phyloP scores from a whole-genome alignment of 208 protist genomes.

The Leishmania turanica region DNA sequence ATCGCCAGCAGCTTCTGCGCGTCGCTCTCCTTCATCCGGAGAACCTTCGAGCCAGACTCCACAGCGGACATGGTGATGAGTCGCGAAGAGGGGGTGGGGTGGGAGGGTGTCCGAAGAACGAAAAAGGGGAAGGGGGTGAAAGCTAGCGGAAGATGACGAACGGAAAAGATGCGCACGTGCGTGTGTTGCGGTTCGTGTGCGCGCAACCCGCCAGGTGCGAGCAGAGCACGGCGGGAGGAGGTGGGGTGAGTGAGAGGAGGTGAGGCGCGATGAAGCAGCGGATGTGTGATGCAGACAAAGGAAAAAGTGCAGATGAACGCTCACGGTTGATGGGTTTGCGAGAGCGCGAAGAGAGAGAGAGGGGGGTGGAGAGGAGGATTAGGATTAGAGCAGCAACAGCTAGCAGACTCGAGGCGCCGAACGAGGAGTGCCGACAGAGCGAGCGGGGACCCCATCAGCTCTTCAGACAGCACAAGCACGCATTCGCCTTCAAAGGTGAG shows the following conservation, averaged over 20 bases:
- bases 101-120: neutral
- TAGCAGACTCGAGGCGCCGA: neutral
- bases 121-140: neutral
- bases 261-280: neutral
- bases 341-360: neutral
- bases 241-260: neutral
- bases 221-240: neutral
- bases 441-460: neutral
- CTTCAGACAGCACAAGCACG: neutral
- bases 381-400: neutral
- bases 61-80: constrained; percentile 61
- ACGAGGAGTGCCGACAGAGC: neutral
- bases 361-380: neutral
- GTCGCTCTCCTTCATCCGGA: constrained; percentile 91
- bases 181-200: neutral
- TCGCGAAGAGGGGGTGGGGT: neutral
- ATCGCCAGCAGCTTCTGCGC: constrained; percentile 97
- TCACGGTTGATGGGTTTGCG: neutral
- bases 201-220: neutral
- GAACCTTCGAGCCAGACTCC: constrained; percentile 73
- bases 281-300: neutral
- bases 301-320: neutral
- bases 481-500: constrained; percentile 36
- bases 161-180: neutral
- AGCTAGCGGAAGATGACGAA: neutral